phyloP scores from a whole-genome alignment of 768 basidiomycete genomes.

The Strobilomyces confusus region DNA sequence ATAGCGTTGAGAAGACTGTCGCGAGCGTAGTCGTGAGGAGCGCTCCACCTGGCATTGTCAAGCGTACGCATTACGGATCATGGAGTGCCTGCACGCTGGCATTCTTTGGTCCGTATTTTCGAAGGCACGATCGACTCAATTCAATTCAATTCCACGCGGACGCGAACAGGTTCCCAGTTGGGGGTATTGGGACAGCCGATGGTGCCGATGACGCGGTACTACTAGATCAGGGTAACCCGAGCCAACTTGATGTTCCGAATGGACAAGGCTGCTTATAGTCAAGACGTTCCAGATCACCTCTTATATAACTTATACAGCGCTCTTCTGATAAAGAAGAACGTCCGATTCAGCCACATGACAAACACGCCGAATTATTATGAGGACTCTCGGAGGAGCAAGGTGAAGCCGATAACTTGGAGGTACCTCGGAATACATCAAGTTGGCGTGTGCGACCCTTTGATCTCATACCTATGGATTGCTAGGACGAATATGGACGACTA shows the following conservation, averaged over 20 bases:
- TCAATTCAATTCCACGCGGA: conserved; percentile 6
- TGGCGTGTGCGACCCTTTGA: conserved; percentile 26
- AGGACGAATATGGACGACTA: conserved; percentile 25
- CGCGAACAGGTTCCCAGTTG: conserved; percentile 9
- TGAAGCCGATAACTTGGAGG: conserved; percentile 18
- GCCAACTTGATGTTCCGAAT: conserved; percentile 22
- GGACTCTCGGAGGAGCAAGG: conserved; percentile 15
- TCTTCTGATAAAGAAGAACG: conserved; percentile 29
- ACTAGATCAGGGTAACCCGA: conserved; percentile 22
- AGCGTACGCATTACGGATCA: conserved; percentile 3
- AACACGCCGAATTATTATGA: conserved; percentile 14
- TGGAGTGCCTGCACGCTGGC: neutral
- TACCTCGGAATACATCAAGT: conserved; percentile 26
- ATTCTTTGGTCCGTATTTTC: neutral
- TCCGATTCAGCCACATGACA: conserved; percentile 30
- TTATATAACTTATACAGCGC: conserved; percentile 4
- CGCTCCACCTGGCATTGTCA: neutral
- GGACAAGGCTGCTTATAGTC: conserved; percentile 24
- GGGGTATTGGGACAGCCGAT: conserved; percentile 13
- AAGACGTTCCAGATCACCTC: conserved; percentile 16
- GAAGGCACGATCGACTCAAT: conserved; percentile 3
- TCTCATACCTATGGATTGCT: conserved; percentile 18
- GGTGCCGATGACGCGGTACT: conserved; percentile 19
- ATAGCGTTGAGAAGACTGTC: too few relatives aligned
- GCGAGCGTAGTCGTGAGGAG: too few relatives aligned